Evolutionary conservation across 208 protist species (phyloP), one percentile per base, ranked within the genome.

Genomic region (Tritrichomonas foetus): DNA sequence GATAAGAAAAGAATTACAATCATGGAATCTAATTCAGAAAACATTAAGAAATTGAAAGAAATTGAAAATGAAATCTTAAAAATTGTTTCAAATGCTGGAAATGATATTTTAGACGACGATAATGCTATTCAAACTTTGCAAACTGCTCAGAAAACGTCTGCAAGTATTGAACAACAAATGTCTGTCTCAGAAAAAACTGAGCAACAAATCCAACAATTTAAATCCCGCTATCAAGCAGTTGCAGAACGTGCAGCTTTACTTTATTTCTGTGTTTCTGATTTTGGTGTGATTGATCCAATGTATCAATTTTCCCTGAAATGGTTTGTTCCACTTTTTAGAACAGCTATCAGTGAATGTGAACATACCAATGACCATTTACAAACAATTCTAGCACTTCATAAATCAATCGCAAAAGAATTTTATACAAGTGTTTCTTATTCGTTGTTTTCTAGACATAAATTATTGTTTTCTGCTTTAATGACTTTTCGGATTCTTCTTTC

Each of bases 401-500:
- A 97, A 47, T 97, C 96, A 47, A 98, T 99, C 94, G 98, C 97
- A 50, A 97, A 98, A 95, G 96, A 95, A 33, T 44, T 95, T 84
- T 96, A 95, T 94, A 44, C 96, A 36, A 99, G 98, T 94, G 97
- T 98, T 33, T 98, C 97, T 22, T 97, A 98, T 93, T 98, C 98
- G 94, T 96, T 99, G 39, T 99, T 99, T 94, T 98, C 98, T 95
- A 96, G 98, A 53, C 98, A 99, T 96, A 99, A 99, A 96, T 96
- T 99, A 36, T 97, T 99, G 47, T 99, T 99, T 64, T 97, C 98
- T 50, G 99, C 99, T 95, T 98, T 99, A 95, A 99, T 99, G 97
- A 41, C 89, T 30, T 41, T 93, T 16, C 14, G 89, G 11, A 36
- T 93, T 22, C 30, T 93, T 16, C 49, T 74, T 16, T 66, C 84